Conservation (phyloP, 225 moss, liverwort and hornwort species). For the Polytrichum formosum region DNA sequence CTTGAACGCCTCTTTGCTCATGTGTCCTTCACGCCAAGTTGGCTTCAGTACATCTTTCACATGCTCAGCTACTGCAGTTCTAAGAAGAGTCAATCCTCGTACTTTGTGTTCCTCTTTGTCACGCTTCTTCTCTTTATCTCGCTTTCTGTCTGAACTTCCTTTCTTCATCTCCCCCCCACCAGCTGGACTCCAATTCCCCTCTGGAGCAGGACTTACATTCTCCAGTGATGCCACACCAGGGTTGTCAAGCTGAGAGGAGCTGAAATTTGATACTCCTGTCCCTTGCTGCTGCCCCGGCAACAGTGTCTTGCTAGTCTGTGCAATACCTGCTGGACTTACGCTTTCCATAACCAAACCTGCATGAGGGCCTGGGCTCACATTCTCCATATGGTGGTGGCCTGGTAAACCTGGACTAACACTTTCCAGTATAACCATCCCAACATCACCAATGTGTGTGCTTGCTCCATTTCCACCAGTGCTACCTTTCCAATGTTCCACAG, state of each 20-base stretch:
- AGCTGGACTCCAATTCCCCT: slow-evolving; percentile 44
- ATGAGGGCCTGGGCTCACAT: slow-evolving; percentile 47
- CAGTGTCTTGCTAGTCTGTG: slow-evolving; percentile 14
- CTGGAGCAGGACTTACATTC: slow-evolving; percentile 62
- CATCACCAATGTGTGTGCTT: slow-evolving; percentile 57
- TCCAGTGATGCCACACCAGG: slow-evolving; percentile 34
- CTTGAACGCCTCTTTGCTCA: slow-evolving; percentile 97
- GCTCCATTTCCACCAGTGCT: slow-evolving; percentile 41
- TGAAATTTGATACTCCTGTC: background rate
- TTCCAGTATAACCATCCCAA: slow-evolving; percentile 72
- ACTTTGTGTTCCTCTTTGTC: slow-evolving; percentile 64
- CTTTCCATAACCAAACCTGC: slow-evolving; percentile 63
- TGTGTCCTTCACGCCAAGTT: slow-evolving; percentile 90
- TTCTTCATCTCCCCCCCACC: slow-evolving; percentile 24
- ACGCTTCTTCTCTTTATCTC: slow-evolving; percentile 27
- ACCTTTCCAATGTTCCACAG: slow-evolving; percentile 28
- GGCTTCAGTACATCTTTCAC: slow-evolving; percentile 90
- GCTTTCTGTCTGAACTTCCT: slow-evolving; percentile 18
- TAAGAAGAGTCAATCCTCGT: slow-evolving; percentile 45
- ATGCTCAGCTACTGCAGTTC: slow-evolving; percentile 56
- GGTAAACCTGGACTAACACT: slow-evolving; percentile 84
- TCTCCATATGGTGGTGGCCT: slow-evolving; percentile 54
- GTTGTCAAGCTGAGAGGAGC: slow-evolving; percentile 13
- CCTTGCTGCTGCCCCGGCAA: slow-evolving; percentile 22
- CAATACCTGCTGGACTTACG: slow-evolving; percentile 48